Evolutionary conservation across 163 green algal species (phyloP), one percentile per base, ranked within the genome.

Genomic region (Volvox carteri): DNA sequence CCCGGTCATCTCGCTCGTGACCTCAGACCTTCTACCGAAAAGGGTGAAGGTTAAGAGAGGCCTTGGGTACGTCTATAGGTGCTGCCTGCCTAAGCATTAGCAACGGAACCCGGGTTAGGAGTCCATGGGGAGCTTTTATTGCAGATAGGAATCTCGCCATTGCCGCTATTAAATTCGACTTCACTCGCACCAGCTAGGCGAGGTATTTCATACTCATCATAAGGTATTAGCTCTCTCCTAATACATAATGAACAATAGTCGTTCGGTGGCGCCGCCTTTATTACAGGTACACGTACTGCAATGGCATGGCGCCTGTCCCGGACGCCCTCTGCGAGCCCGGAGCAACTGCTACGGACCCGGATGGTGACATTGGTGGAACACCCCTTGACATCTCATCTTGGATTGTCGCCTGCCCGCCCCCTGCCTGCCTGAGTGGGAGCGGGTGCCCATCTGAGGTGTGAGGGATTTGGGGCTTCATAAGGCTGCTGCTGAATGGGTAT

Each of bases 361-460:
- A 86, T 65, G 79, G 79, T 42, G 39, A 11, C 28, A 41, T n/a
- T 21, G 62, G 28, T 0, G 37, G 41, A 12, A n/a, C 18, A 16
- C 28, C 37, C 35, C 16, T 54, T 7, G 65, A 86, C 44, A n/a
- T 86, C 0, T 78, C 79, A 6, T n/a, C n/a, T n/a, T 14, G 1
- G 30, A 44, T 86, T 14, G 39, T 86, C 41, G 79, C 60, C 25
- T 86, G 79, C 62, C 79, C 79, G 16, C 79, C 79, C 3, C 18
- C 60, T 14, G 16, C 42, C 0, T 86, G 79, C 60, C 42, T 86
- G 6, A 78, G 28, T 18, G 7, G 9, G 0, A 48, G 37, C 5
- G 79, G 79, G 6, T 86, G 79, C 44, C 56, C 41, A 16, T n/a
- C 14, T 3, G n/a, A 62, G 39, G 79, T 86, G 39, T 28, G 52